A percentile compares a stretch with the other conserved stretches of the same genome.
Evolutionary conservation across 2,329 filamentous ascomycete genomes (phyloP).

Genomic region (Microcyclosporella mali): DNA sequence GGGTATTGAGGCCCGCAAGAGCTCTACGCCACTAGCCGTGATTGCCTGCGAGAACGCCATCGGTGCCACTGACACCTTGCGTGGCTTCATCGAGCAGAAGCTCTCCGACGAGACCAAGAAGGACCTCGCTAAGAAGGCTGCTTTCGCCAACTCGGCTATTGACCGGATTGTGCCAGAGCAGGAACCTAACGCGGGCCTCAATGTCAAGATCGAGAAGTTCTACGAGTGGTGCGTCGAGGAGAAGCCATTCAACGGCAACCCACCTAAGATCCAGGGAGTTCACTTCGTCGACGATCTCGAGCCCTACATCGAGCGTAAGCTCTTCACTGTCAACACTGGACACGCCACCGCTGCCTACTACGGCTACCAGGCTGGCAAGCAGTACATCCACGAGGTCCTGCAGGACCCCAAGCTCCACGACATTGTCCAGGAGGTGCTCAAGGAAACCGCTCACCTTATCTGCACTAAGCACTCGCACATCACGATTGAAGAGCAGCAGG

Average conservation of each 20-base stretch:
- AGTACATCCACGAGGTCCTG: conserved; percentile 83
- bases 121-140: conserved; percentile 65
- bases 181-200: conserved; percentile 68
- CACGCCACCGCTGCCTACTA: conserved; percentile 96
- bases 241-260: conserved; percentile 68
- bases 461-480: conserved; percentile 74
- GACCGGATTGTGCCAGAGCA: conserved; percentile 96
- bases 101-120: conserved; percentile 62
- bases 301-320: conserved; percentile 98
- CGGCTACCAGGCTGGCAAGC: conserved; percentile 78
- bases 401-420: conserved; percentile 71
- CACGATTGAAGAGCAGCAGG: conserved; percentile 64
- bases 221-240: conserved; percentile 97
- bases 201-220: conserved; percentile 96
- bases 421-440: conserved; percentile 71
- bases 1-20: conserved; percentile 72
- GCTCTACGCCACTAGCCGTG: conserved; percentile 67
- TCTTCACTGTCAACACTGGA: conserved; percentile 98
- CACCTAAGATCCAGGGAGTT: conserved; percentile 71
- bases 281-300: conserved; percentile 88
- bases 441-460: conserved; percentile 82
- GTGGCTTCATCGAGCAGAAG: conserved; percentile 65
- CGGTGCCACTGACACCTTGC: conserved; percentile 83
- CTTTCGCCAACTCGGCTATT: conserved; percentile 96
- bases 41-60: conserved; percentile 99